Evolutionary conservation across 306 rosid species (phyloP).

Genomic region (Trichosanthes truncata): DNA sequence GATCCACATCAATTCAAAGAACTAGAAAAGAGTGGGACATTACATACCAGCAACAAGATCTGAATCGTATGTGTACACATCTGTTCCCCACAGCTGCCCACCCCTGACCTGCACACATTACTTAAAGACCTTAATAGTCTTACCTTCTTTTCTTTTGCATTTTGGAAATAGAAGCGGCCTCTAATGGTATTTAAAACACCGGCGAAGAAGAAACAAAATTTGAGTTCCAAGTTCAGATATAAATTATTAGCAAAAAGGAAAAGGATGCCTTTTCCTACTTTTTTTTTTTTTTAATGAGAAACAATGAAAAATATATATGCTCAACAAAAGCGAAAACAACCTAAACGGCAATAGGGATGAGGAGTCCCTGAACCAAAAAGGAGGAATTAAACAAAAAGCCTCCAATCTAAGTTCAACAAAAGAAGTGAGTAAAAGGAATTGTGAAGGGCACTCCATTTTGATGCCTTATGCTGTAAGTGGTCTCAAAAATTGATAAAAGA

Average conservation of each 20-base stretch:
- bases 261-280: background rate
- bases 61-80: constrained; percentile 87
- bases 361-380: background rate
- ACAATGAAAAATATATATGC: too few relatives aligned
- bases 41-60: constrained; percentile 93
- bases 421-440: too few relatives aligned
- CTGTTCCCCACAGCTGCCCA: constrained; percentile 97
- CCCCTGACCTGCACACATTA: constrained; percentile 73
- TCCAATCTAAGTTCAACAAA: background rate
- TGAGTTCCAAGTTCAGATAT: background rate
- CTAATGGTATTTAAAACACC: background rate
- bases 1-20: background rate
- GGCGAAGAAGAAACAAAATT: background rate
- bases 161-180: background rate
- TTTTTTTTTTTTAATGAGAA: background rate
- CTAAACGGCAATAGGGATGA: background rate
- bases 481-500: too few relatives aligned
- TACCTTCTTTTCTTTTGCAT: background rate
- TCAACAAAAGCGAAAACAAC: background rate
- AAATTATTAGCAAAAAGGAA: background rate
- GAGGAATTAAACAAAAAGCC: background rate
- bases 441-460: too few relatives aligned
- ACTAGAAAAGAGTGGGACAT: background rate
- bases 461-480: too few relatives aligned
- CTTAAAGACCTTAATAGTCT: constrained; percentile 5